A percentile compares a stretch with the other conserved stretches of the same genome.
phyloP scores from a whole-genome alignment of 176 grass and related monocot genomes.

The Olyra latifolia region DNA sequence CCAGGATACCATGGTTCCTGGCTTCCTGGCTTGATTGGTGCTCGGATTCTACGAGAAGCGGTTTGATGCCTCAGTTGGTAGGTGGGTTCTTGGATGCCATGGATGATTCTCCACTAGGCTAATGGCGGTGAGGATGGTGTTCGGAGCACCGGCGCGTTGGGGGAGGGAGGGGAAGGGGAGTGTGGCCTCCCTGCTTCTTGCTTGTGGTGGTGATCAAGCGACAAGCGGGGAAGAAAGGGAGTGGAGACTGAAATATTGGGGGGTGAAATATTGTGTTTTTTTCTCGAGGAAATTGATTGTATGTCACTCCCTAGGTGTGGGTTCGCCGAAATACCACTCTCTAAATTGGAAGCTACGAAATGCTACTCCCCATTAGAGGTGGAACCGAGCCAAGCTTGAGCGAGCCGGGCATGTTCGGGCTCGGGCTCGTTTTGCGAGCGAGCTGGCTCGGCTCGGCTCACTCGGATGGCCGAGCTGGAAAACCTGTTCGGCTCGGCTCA shows the following conservation, averaged over 20 bases:
- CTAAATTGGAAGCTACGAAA: too few relatives aligned
- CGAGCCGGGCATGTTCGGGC: too few relatives aligned
- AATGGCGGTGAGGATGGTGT: conserved; percentile 9
- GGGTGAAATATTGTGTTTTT: too few relatives aligned
- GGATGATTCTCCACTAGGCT: conserved; percentile 12
- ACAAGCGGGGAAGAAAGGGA: conserved; percentile 10
- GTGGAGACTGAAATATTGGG: neutral
- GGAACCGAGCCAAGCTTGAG: too few relatives aligned
- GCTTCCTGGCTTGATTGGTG: conserved; percentile 7
- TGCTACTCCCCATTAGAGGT: too few relatives aligned
- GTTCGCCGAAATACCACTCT: too few relatives aligned
- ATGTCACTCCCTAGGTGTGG: too few relatives aligned
- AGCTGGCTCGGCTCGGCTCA: too few relatives aligned
- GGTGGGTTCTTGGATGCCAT: conserved; percentile 17
- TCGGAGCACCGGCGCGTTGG: neutral
- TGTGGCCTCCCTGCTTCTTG: conserved; percentile 31
- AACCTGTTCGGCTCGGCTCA: too few relatives aligned
- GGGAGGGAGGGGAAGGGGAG: neutral
- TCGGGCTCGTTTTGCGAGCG: too few relatives aligned
- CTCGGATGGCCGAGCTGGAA: too few relatives aligned
- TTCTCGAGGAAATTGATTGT: too few relatives aligned
- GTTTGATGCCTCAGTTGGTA: neutral
- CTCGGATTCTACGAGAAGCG: neutral
- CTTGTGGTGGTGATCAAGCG: conserved; percentile 25
- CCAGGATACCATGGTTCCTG: conserved; percentile 19